Base-by-base conservation (phyloP, 1,139 yeast genomes). In the Saccharomyces hybrid region DNA sequence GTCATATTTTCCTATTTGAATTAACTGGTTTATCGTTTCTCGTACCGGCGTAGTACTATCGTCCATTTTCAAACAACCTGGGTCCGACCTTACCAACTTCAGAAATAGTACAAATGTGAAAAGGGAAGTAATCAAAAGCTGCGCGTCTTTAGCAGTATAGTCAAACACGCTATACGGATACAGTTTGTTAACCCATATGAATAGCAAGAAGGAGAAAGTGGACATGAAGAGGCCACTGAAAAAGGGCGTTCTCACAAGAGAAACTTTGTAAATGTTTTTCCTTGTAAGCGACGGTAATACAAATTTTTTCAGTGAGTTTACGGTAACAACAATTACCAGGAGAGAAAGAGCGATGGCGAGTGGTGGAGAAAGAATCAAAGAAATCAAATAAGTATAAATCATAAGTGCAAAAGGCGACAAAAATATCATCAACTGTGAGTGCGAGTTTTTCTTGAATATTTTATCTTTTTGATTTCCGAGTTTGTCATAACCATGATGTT, bases 1-100 rank as follows among this genome's bases (percentile, higher is more conserved):
- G 65, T 88, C 96, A 65, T 79, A 89, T 59, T 81, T 77, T 0
- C 93, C 88, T 16, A 66, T 53, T 2, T 72, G 69, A 13, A 91
- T 73, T 51, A 91, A 76, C 3, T 79, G 82, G 48, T 76, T 72
- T 29, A 89, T 84, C 25, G 81, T 83, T 4, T 66, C 63, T 50
- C 78, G 73, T 41, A 84, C 79, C 38, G 76, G 76, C 2, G 72
- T 71, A 14, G 49, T 55, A 50, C 75, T 75, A 50, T 83, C 82
- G 5, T 80, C 73, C 5, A 83, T 83, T 14, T 76, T 75, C 3
- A 91, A 81, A 59, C 72, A 77, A 0, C 98, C 98, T 0, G 98
- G 97, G 64, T 91, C 88, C 61, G 84, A 78, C 52, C 77, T 73
- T 85, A 85, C 80, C 4, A 89, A 71, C 57, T 79, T 80, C 66